Conservation (phyloP, 129 eudicot species). For the Artemisia argyi region DNA sequence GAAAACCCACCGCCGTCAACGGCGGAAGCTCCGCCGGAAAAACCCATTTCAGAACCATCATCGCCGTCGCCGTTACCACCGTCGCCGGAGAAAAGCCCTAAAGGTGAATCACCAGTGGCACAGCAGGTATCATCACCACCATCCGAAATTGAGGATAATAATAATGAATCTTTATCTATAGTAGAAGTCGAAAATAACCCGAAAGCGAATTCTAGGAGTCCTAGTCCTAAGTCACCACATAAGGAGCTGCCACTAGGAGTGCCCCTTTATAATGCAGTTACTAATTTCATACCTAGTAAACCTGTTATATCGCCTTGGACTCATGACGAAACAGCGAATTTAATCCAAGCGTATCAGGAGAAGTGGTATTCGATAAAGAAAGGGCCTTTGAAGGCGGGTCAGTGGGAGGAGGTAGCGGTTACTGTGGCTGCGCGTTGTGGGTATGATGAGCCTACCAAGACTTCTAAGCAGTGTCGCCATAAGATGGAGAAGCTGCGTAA, state of each 20-base stretch:
- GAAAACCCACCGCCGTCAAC: constrained; percentile 7
- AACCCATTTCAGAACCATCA: too few relatives aligned
- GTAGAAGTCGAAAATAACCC: constrained; percentile 3
- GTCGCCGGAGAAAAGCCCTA: background rate
- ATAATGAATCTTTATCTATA: constrained; percentile 5
- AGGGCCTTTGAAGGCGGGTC: constrained; percentile 80
- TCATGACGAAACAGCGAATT: constrained; percentile 69
- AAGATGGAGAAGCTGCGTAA: constrained; percentile 92
- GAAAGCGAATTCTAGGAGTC: background rate
- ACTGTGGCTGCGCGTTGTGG: constrained; percentile 85
- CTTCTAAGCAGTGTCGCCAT: constrained; percentile 95
- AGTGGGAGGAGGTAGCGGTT: constrained; percentile 86
- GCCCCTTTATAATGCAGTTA: background rate
- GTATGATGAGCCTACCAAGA: constrained; percentile 61
- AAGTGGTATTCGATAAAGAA: constrained; percentile 87
- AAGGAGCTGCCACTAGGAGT: constrained; percentile 25
- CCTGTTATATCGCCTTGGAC: constrained; percentile 69
- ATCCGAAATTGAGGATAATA: constrained; percentile 8
- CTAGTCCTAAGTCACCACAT: too few relatives aligned
- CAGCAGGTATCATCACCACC: constrained; percentile 25
- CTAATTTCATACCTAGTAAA: constrained; percentile 33
- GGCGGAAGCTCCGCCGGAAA: too few relatives aligned
- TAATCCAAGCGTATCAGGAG: constrained; percentile 83
- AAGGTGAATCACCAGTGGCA: constrained; percentile 14
- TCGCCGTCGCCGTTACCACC: background rate